Evolutionary conservation across 805 yeast genomes (phyloP).

Genomic region (Candida anglica): DNA sequence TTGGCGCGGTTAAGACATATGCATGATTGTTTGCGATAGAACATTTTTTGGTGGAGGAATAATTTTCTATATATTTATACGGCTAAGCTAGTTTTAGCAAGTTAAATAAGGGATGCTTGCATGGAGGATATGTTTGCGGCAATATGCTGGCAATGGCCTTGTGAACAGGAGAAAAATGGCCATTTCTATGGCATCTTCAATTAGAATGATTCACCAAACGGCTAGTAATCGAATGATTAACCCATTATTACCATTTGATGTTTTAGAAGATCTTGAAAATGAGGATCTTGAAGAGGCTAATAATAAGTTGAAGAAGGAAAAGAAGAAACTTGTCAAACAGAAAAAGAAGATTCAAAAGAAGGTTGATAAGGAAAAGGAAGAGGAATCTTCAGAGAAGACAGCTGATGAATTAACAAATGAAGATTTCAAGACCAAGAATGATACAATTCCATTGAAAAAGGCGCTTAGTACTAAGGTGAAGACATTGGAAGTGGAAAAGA

Average conservation of each 20-base stretch:
- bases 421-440: constrained; percentile 6
- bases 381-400: neutral
- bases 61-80: too few species aligned
- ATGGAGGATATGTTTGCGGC: too few species aligned
- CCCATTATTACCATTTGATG: constrained; percentile 40
- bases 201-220: too few species aligned
- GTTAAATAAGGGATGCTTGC: too few species aligned
- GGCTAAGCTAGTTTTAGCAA: too few species aligned
- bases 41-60: too few species aligned
- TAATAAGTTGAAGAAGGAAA: constrained; percentile 23
- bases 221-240: too few species aligned
- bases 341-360: constrained; percentile 13
- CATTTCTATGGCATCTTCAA: too few species aligned
- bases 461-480: constrained; percentile 5
- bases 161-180: too few species aligned
- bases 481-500: constrained; percentile 4
- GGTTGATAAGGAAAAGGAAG: constrained; percentile 3
- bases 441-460: constrained; percentile 8
- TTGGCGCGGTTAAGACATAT: too few species aligned
- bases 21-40: too few species aligned
- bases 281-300: constrained; percentile 27
- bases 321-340: constrained; percentile 20
- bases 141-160: too few species aligned
- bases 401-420: constrained; percentile 3
- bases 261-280: constrained; percentile 30